Percentiles rank a stretch among this genome's conserved stretches.
Evolutionary conservation across 768 basidiomycete genomes (phyloP).

Genomic region (Sistotremastrum suecicum): DNA sequence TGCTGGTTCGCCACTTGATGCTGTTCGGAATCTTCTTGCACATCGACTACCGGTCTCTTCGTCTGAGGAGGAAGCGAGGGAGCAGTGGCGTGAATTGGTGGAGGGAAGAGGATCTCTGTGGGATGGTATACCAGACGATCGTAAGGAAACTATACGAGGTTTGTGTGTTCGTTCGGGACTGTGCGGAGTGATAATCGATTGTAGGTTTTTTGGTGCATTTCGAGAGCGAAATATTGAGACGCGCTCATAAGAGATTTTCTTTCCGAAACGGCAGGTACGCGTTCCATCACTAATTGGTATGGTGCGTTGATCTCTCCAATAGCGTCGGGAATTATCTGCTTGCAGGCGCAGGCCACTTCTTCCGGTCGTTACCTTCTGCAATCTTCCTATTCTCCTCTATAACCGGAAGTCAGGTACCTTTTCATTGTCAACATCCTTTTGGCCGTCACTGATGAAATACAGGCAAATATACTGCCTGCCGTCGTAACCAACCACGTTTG

Average conservation of each 20-base stretch:
- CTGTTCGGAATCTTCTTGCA: slow-evolving; percentile 64
- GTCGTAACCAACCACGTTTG: slow-evolving; percentile 91
- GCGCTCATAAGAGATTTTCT: slow-evolving; percentile 89
- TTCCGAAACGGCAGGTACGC: slow-evolving; percentile 77
- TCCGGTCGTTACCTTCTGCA: slow-evolving; percentile 84
- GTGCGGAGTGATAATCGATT: neutral
- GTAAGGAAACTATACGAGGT: slow-evolving; percentile 88
- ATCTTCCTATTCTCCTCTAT: slow-evolving; percentile 91
- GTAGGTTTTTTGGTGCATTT: slow-evolving; percentile 88
- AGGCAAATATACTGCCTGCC: slow-evolving; percentile 76
- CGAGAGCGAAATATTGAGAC: slow-evolving; percentile 71
- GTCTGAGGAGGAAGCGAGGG: slow-evolving; percentile 64
- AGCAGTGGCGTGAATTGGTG: slow-evolving; percentile 86
- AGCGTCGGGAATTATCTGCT: slow-evolving; percentile 88
- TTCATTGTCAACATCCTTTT: neutral
- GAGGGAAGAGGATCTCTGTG: slow-evolving; percentile 76
- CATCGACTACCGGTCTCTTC: slow-evolving; percentile 60
- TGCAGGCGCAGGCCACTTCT: slow-evolving; percentile 78
- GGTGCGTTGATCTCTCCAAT: slow-evolving; percentile 1
- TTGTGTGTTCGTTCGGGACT: slow-evolving; percentile 6
- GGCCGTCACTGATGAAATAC: slow-evolving; percentile 9
- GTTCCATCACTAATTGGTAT: slow-evolving; percentile 21
- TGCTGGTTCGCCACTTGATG: slow-evolving; percentile 45
- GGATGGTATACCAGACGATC: slow-evolving; percentile 75
- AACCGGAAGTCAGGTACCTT: slow-evolving; percentile 52